These are phyloP conservation scores for Rhizopogon vulgaris DNA, from an alignment of 768 basidiomycete genomes.

Conservation along the genomic window DNA sequence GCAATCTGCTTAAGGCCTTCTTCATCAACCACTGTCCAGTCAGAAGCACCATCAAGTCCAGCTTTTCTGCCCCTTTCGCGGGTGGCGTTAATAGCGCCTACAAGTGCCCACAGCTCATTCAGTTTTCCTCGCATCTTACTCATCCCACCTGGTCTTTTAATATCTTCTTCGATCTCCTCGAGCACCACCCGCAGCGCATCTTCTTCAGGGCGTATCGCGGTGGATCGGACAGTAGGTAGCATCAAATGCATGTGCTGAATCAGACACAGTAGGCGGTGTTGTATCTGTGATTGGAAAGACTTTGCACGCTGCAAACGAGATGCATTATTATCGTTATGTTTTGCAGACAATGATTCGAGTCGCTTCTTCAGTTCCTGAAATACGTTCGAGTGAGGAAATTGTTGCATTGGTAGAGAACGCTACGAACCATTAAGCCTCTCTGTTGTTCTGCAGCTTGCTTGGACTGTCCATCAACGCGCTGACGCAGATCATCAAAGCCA, in stretches of 20 bases:
- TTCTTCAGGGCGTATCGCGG: conserved; percentile 74
- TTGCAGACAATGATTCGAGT: conserved; percentile 51
- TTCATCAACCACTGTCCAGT: conserved; percentile 85
- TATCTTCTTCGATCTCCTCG: conserved; percentile 71
- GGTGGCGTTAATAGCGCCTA: conserved; percentile 63
- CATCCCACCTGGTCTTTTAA: conserved; percentile 44
- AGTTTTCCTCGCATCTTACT: conserved; percentile 65
- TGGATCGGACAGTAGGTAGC: conserved; percentile 69
- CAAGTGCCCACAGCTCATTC: conserved; percentile 81
- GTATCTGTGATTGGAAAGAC: conserved; percentile 60
- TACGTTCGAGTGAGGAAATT: neutral
- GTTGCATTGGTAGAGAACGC: neutral
- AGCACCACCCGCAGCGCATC: conserved; percentile 65
- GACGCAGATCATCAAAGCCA: conserved; percentile 77
- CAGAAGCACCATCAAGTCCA: conserved; percentile 36
- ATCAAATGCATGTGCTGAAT: conserved; percentile 75
- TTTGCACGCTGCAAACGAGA: conserved; percentile 61
- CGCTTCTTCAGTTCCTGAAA: conserved; percentile 61
- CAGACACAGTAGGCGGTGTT: conserved; percentile 61
- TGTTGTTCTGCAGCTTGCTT: conserved; percentile 61
- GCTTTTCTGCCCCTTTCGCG: conserved; percentile 44
- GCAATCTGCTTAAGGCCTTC: conserved; percentile 74
- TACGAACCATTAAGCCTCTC: conserved; percentile 51
- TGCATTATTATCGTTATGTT: conserved; percentile 60
- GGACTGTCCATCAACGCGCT: conserved; percentile 71